These are phyloP conservation scores for Aspergillus taichungensis DNA, from an alignment of 495 filamentous ascomycete genomes.

Conservation along the genomic window DNA sequence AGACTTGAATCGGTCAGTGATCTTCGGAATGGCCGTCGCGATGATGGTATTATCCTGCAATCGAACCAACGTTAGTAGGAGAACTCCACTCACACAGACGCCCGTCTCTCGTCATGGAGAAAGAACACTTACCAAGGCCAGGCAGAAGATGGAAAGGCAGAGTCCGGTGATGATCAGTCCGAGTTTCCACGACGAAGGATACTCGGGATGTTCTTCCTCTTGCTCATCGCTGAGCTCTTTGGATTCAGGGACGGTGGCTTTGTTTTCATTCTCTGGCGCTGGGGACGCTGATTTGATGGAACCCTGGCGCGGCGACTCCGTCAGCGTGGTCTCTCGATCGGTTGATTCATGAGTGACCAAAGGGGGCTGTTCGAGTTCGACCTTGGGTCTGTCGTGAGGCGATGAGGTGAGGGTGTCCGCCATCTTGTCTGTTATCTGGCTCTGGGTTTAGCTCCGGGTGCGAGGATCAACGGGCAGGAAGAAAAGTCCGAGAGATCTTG, in stretches of 20 bases:
- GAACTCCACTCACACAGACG: not conserved
- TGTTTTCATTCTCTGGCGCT: conserved; percentile 4
- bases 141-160: conserved; percentile 54
- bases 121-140: conserved; percentile 46
- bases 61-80: not conserved
- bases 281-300: conserved; percentile 8
- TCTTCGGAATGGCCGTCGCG: conserved; percentile 74
- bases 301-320: not conserved
- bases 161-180: conserved; percentile 50
- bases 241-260: conserved; percentile 1
- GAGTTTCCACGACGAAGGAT: conserved; percentile 44
- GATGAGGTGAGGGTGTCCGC: too few species aligned
- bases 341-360: conserved; percentile 8
- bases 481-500: too few species aligned
- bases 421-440: too few species aligned
- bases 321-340: conserved; percentile 21
- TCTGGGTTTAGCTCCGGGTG: too few species aligned
- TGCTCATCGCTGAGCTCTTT: conserved; percentile 3
- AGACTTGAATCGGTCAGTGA: conserved; percentile 70
- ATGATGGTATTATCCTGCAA: conserved; percentile 65
- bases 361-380: too few species aligned
- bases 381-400: too few species aligned
- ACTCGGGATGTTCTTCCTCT: conserved; percentile 35
- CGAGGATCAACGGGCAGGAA: too few species aligned
- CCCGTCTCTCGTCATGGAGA: not conserved